These are phyloP conservation scores for Candida buenavistaensis DNA, from an alignment of 1,139 yeast species.

Conservation along the genomic window DNA sequence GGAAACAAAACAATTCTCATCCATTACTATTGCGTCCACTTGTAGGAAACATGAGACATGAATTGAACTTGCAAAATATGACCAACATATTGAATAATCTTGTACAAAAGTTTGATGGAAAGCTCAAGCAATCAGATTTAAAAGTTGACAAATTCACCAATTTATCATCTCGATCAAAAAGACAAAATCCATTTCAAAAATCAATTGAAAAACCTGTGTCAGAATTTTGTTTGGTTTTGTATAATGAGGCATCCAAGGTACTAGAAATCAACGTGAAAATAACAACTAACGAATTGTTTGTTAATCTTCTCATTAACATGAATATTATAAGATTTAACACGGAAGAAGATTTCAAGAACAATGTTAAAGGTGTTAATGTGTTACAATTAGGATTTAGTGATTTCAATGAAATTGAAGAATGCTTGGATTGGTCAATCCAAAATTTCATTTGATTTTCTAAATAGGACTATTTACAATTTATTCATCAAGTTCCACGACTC, in stretches of 20 bases:
- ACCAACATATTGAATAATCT: conserved; percentile 40
- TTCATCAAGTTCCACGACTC: conserved; percentile 19
- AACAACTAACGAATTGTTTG: conserved; percentile 44
- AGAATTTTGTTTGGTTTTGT: conserved; percentile 20
- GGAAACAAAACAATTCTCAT: conserved; percentile 49
- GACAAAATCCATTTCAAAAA: conserved; percentile 39
- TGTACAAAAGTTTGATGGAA: conserved; percentile 19
- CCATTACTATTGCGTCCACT: conserved; percentile 63
- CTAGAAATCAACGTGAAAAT: conserved; percentile 32
- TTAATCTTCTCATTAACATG: conserved; percentile 35
- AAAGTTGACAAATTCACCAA: conserved; percentile 24
- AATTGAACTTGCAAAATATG: conserved; percentile 46
- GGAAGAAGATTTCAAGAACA: conserved; percentile 27
- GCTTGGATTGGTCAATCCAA: conserved; percentile 61
- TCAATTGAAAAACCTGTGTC: conserved; percentile 40
- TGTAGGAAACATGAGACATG: conserved; percentile 69
- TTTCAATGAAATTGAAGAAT: conserved; percentile 60
- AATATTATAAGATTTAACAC: conserved; percentile 34
- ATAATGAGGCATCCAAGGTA: conserved; percentile 16
- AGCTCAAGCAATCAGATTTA: conserved; percentile 18
- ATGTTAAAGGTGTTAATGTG: conserved; percentile 38
- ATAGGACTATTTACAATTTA: conserved; percentile 3
- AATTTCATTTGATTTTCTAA: conserved; percentile 23
- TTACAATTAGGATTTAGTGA: conserved; percentile 56
- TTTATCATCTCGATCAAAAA: conserved; percentile 14